phyloP scores from a whole-genome alignment of 352 stramenopile genomes.

The Phytophthora boehmeriae region DNA sequence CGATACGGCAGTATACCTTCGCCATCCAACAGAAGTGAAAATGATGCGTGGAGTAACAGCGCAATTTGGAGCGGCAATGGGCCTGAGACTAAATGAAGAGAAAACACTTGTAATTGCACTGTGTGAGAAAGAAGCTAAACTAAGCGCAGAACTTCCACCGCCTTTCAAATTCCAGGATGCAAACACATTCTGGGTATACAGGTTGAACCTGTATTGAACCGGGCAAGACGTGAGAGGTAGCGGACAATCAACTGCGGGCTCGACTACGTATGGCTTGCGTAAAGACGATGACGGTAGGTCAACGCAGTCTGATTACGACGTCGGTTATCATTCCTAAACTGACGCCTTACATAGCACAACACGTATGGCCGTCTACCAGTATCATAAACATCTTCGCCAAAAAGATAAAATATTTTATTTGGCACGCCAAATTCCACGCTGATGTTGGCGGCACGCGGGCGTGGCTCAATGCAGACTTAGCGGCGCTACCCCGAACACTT shows the following conservation, averaged over 20 bases:
- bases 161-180: too few species aligned
- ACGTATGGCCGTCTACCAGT: background rate
- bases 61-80: constrained; percentile 4
- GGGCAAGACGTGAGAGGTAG: background rate
- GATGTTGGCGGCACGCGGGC: background rate
- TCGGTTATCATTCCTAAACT: background rate
- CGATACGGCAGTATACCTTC: constrained; percentile 16
- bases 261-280: background rate
- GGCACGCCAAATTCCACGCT: background rate
- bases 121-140: too few species aligned
- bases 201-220: background rate
- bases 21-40: too few species aligned
- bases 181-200: background rate
- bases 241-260: background rate
- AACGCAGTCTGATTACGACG: constrained; percentile 2
- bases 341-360: constrained; percentile 1
- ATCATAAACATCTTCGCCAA: background rate
- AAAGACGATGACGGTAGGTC: constrained; percentile 1
- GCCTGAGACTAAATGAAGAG: background rate
- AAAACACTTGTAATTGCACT: too few species aligned
- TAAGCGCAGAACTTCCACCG: too few species aligned
- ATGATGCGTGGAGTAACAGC: too few species aligned
- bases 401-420: background rate
- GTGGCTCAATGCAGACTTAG: constrained; percentile 3
- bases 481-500: background rate